Evolutionary conservation across 2,329 filamentous ascomycete genomes (phyloP).

Genomic region (Fusarium heterosporum): DNA sequence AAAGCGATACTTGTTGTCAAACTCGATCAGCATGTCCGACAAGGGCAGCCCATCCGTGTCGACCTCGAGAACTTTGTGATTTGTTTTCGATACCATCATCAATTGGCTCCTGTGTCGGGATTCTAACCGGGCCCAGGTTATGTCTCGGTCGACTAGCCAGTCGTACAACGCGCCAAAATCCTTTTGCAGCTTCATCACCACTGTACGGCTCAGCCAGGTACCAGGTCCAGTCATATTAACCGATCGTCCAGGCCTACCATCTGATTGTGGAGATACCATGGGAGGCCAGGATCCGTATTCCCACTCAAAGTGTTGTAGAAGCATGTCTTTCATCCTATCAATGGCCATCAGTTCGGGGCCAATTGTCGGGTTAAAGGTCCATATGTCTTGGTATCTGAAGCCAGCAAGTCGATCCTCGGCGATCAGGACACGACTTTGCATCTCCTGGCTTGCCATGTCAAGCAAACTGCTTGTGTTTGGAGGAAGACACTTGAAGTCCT

Average conservation of each 20-base stretch:
- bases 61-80: constrained; percentile 60
- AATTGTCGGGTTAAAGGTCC: constrained; percentile 62
- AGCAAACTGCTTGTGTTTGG: constrained; percentile 72
- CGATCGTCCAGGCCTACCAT: constrained; percentile 2
- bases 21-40: constrained; percentile 74
- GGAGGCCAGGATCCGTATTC: constrained; percentile 71
- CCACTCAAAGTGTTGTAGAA: constrained; percentile 67
- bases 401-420: constrained; percentile 70
- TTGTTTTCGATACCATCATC: constrained; percentile 67
- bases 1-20: constrained; percentile 71
- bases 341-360: constrained; percentile 65
- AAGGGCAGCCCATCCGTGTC: constrained; percentile 68
- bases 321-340: constrained; percentile 70
- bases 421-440: constrained; percentile 70
- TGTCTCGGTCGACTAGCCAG: constrained; percentile 75
- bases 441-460: constrained; percentile 70
- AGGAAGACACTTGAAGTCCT: constrained; percentile 69
- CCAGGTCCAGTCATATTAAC: constrained; percentile 55
- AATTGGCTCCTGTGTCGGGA: constrained; percentile 72
- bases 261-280: constrained; percentile 61
- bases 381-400: constrained; percentile 73
- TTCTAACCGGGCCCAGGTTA: constrained; percentile 73
- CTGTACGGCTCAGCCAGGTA: constrained; percentile 70
- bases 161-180: constrained; percentile 79
- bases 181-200: constrained; percentile 68